A percentile compares a stretch with the other conserved stretches of the same genome.
Evolutionary conservation across 768 basidiomycete genomes (phyloP).

Genomic region (Pisolithus marmoratus): DNA sequence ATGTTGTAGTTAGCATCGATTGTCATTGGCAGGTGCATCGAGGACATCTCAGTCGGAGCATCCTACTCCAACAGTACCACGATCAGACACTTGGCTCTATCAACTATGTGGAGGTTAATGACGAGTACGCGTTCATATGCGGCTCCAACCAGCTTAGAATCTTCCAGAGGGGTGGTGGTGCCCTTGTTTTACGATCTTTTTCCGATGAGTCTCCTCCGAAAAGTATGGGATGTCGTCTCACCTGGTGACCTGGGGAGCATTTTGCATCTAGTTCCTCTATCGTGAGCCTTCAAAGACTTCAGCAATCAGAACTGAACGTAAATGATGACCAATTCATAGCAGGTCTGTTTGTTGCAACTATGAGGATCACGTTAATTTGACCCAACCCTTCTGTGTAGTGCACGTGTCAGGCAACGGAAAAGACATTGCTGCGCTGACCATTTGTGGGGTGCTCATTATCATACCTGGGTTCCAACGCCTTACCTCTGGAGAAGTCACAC

Average conservation of each 20-base stretch:
- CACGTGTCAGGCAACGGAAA: slow-evolving; percentile 47
- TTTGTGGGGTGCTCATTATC: slow-evolving; percentile 20
- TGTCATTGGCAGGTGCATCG: too few relatives aligned
- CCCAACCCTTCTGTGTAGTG: slow-evolving; percentile 13
- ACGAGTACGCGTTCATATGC: slow-evolving; percentile 55
- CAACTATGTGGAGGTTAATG: slow-evolving; percentile 52
- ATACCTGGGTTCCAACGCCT: slow-evolving; percentile 24
- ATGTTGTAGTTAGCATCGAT: too few relatives aligned
- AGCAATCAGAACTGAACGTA: not conserved
- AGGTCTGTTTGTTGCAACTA: slow-evolving; percentile 13
- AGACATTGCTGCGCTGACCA: slow-evolving; percentile 27
- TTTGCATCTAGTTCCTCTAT: slow-evolving; percentile 5
- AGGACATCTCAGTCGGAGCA: slow-evolving; percentile 51
- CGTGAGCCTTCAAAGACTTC: slow-evolving; percentile 18
- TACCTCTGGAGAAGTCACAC: slow-evolving; percentile 30
- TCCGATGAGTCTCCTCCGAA: slow-evolving; percentile 30
- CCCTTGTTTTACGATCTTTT: slow-evolving; percentile 39
- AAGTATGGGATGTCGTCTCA: slow-evolving; percentile 30
- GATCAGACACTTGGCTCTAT: slow-evolving; percentile 29
- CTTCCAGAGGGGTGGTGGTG: slow-evolving; percentile 45
- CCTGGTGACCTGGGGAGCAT: not conserved
- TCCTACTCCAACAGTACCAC: slow-evolving; percentile 35
- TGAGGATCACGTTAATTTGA: not conserved
- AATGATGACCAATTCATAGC: slow-evolving; percentile 19
- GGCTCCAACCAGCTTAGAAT: slow-evolving; percentile 44